Evolutionary conservation across 2,329 filamentous ascomycete genomes (phyloP), one percentile per base, ranked within the genome.

Genomic region (Colletotrichum sidae): DNA sequence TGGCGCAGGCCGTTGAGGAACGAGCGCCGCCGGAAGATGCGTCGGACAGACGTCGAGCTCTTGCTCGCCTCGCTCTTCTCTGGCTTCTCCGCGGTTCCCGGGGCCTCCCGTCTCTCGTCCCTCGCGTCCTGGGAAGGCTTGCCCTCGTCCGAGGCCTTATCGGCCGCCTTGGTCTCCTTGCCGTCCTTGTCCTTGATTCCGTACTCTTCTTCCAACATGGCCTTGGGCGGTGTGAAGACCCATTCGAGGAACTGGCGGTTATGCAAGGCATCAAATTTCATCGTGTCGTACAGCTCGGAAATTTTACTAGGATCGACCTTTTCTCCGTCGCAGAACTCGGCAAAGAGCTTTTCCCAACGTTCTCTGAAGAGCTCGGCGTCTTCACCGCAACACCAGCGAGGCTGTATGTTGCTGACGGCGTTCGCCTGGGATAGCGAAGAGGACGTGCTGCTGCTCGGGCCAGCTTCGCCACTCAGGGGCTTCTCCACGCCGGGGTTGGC

Each of bases 261-360:
- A 79, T 99, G 96, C 12, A 99, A 84, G 1, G 96, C 96, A 76
- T 99, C 96, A 69, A 98, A 99, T 78, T 99, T 99, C 96, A 99
- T 98, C 17, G 95, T 98, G 77, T 99, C 96, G 77, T 99, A 99
- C 3, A 99, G 86, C 80, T 99, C 96, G 6, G 94, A 97, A 68
- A 99, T 95, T 81, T 99, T 99, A 83, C 94, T 97, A 15, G 96
- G 96, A 77, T 99, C 96, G 15, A 98, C 94, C 81, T 99, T 99
- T 73, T 99, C 96, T 1, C 92, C 91, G 76, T 99, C 96, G 70
- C 92, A 96, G 73, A 99, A 99, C 75, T 99, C 96, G 52, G 90
- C 88, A 79, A 99, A 99, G 2, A 99, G 86, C 81, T 99, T 99
- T 80, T 98, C 96, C 96, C 96, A 99, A 37, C 96, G 88, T 77